Evolutionary conservation across 331 rosid species (phyloP).

Genomic region (Stylosanthes scabra): DNA sequence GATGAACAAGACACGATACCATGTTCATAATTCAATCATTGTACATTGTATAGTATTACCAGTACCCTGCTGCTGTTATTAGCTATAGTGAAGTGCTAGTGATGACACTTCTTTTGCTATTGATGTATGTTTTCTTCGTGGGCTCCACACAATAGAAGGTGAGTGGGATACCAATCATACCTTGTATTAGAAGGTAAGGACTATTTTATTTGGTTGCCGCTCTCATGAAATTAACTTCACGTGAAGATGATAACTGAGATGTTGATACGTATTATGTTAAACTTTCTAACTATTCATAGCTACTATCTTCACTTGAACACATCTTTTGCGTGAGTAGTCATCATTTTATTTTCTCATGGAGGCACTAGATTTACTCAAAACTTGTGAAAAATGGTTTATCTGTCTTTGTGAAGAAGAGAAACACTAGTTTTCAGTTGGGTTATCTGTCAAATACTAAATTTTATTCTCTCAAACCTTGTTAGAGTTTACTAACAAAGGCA

Average conservation of each 20-base stretch:
- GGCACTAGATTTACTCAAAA: background rate
- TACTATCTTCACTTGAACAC: too few species aligned
- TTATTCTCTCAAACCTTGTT: constrained; percentile 13
- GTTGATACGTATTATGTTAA: too few species aligned
- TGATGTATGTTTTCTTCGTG: constrained; percentile 12
- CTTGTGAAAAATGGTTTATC: background rate
- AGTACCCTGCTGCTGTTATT: background rate
- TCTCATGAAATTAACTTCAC: too few species aligned
- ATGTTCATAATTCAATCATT: constrained; percentile 41
- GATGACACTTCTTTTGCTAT: background rate
- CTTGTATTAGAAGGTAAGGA: constrained; percentile 10
- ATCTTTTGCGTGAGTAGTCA: too few species aligned
- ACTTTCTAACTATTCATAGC: too few species aligned
- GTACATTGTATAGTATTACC: constrained; percentile 17
- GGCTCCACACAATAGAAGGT: background rate
- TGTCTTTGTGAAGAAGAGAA: constrained; percentile 28
- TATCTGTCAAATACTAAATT: background rate
- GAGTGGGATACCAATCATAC: constrained; percentile 10
- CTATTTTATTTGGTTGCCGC: background rate
- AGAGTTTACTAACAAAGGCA: constrained; percentile 14
- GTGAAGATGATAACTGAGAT: too few species aligned
- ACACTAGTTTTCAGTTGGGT: constrained; percentile 7
- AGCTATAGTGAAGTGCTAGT: too few species aligned
- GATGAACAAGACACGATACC: constrained; percentile 27
- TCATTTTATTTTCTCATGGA: constrained; percentile 18